Evolutionary conservation across 768 basidiomycete species (phyloP).

Genomic region (Mycena amicta): DNA sequence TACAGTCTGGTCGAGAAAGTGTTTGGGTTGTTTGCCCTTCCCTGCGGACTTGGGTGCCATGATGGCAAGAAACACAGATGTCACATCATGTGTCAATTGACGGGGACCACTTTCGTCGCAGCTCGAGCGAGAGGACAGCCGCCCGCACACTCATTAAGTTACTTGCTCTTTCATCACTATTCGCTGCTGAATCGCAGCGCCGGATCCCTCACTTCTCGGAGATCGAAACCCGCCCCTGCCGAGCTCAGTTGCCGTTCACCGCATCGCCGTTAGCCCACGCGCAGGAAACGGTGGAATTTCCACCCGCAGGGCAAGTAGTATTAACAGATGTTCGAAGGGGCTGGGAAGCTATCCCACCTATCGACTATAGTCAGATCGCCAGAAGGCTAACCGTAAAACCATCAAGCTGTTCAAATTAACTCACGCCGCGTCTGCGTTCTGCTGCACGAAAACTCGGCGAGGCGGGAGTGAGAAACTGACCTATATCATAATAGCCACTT

Average conservation of each 20-base stretch:
- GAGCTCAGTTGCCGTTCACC: neutral
- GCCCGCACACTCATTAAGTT: neutral
- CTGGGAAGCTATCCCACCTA: neutral
- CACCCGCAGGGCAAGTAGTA: too few species aligned
- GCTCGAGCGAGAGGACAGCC: neutral
- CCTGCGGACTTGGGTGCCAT: conserved; percentile 8
- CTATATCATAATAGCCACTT: conserved; percentile 11
- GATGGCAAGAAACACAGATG: neutral
- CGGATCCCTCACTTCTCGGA: neutral
- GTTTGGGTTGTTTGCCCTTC: conserved; percentile 35
- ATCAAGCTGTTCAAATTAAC: conserved; percentile 9
- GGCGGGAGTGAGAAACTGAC: conserved; percentile 3
- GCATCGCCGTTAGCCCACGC: neutral
- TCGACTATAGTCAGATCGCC: conserved; percentile 2
- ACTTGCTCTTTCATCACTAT: neutral
- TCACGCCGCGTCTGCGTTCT: conserved; percentile 1
- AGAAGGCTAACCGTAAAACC: conserved; percentile 11
- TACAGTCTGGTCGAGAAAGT: conserved; percentile 41
- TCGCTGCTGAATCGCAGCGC: neutral
- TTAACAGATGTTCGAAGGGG: neutral
- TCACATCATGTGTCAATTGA: neutral
- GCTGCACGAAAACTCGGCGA: neutral
- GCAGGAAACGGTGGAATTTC: neutral
- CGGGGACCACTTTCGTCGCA: neutral
- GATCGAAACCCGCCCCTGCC: neutral